phyloP scores from a whole-genome alignment of 1,284 basidiomycete genomes.

The Naganishia sp. region DNA sequence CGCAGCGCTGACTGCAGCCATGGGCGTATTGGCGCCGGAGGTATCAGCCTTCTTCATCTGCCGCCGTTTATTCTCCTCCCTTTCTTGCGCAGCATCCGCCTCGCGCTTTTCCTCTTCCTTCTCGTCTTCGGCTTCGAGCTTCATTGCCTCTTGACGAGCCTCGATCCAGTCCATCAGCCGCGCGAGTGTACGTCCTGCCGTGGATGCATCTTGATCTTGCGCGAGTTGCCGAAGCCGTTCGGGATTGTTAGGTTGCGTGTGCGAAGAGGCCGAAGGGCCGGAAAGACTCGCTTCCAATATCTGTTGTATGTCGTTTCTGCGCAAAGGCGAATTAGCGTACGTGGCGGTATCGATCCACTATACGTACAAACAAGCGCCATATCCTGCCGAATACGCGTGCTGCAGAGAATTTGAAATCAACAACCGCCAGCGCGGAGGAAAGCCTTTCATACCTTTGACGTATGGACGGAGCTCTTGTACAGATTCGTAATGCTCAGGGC shows the following conservation, averaged over 20 bases:
- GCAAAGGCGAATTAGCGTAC: constrained; percentile 26
- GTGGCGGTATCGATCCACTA: constrained; percentile 1
- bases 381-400: constrained; percentile 55
- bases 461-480: constrained; percentile 52
- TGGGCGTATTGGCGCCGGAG: neutral
- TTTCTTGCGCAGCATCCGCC: constrained; percentile 22
- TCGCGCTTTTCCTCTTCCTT: constrained; percentile 32
- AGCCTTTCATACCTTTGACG: constrained; percentile 47
- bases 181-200: constrained; percentile 47
- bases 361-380: constrained; percentile 52
- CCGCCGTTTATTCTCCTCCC: constrained; percentile 19
- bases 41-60: constrained; percentile 3
- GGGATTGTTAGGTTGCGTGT: constrained; percentile 8
- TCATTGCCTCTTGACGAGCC: constrained; percentile 46
- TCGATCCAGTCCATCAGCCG: constrained; percentile 56
- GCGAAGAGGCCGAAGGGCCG: constrained; percentile 16
- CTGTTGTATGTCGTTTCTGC: constrained; percentile 48
- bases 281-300: constrained; percentile 45
- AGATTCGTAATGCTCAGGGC: constrained; percentile 54
- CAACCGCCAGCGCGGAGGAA: neutral
- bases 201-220: constrained; percentile 38
- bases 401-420: constrained; percentile 31
- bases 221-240: constrained; percentile 11
- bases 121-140: constrained; percentile 38
- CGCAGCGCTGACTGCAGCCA: neutral